These are phyloP conservation scores for Moesziomyces aphidis DNA, from an alignment of 1,284 basidiomycete species.

Conservation along the genomic window DNA sequence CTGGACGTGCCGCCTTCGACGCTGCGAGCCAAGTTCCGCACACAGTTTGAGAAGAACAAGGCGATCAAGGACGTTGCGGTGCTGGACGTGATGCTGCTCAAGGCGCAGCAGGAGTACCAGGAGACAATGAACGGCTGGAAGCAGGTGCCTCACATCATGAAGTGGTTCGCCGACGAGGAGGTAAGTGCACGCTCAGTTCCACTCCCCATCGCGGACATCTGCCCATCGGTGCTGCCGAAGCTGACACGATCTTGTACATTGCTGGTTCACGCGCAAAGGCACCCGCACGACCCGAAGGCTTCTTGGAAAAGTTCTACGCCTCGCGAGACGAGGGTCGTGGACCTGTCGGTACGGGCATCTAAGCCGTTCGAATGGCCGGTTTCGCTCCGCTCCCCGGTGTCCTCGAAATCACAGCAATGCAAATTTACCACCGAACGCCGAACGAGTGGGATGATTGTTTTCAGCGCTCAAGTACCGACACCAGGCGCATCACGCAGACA, in stretches of 20 bases:
- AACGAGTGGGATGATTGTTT: background rate
- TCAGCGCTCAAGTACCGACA: background rate
- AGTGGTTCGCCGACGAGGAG: constrained; percentile 70
- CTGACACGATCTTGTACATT: constrained; percentile 7
- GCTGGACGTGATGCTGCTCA: constrained; percentile 88
- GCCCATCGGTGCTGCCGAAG: background rate
- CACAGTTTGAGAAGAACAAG: constrained; percentile 87
- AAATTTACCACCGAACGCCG: constrained; percentile 1
- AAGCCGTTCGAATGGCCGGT: constrained; percentile 3
- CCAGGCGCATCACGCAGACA: too few species aligned
- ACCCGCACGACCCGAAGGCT: constrained; percentile 72
- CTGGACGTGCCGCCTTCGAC: constrained; percentile 84
- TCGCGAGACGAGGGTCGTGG: constrained; percentile 65
- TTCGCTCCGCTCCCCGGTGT: constrained; percentile 3
- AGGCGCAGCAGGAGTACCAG: constrained; percentile 89
- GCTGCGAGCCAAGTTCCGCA: constrained; percentile 84
- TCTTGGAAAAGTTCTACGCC: constrained; percentile 86
- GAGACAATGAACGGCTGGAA: constrained; percentile 94
- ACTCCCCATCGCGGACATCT: too few species aligned
- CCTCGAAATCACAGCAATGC: constrained; percentile 20
- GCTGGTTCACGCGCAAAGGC: constrained; percentile 13
- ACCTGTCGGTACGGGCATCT: constrained; percentile 48
- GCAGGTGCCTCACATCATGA: constrained; percentile 72
- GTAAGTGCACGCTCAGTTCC: constrained; percentile 53
- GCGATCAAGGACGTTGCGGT: constrained; percentile 84